A percentile compares a stretch with the other conserved stretches of the same genome.
Evolutionary conservation across 2,329 filamentous ascomycete genomes (phyloP).

Genomic region (Neospermospora avenae): DNA sequence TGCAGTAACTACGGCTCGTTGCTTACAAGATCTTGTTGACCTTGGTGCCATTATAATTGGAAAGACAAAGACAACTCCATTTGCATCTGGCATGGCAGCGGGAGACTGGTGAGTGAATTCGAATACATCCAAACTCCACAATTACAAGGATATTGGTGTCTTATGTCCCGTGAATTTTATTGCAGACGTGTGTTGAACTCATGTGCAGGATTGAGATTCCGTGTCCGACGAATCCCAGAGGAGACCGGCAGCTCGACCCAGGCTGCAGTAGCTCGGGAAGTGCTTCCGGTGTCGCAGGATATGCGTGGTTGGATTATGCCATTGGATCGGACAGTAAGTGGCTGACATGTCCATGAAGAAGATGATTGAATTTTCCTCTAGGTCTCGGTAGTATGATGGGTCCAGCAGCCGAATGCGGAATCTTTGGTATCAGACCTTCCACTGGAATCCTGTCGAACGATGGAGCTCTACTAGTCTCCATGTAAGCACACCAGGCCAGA

Average conservation of each 20-base stretch:
- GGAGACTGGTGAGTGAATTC: no score
- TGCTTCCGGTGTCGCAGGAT: constrained; percentile 41
- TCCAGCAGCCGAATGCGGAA: constrained; percentile 19
- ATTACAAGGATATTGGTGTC: no score
- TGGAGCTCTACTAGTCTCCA: constrained; percentile 16
- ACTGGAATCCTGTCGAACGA: constrained; percentile 5
- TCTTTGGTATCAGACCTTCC: constrained; percentile 19
- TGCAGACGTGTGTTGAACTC: no score
- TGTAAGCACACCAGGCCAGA: background rate
- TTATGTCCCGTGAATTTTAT: no score
- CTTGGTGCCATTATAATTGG: constrained; percentile 55
- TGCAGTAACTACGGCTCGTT: constrained; percentile 44
- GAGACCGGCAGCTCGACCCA: constrained; percentile 44
- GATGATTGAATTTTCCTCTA: background rate
- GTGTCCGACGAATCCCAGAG: constrained; percentile 41
- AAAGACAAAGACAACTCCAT: constrained; percentile 48
- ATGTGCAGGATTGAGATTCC: constrained; percentile 40
- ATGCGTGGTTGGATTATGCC: constrained; percentile 47
- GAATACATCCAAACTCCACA: no score
- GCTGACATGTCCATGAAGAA: background rate
- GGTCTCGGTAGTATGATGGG: constrained; percentile 34
- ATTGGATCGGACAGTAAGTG: constrained; percentile 44
- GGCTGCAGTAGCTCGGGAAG: constrained; percentile 46
- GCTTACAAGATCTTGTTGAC: constrained; percentile 53
- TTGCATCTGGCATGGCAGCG: constrained; percentile 35